Percentiles rank a stretch among this genome's conserved stretches.
These are phyloP conservation scores for Pseudogymnoascus sp. DNA, from an alignment of 2,329 filamentous ascomycete genomes.

Conservation along the genomic window DNA sequence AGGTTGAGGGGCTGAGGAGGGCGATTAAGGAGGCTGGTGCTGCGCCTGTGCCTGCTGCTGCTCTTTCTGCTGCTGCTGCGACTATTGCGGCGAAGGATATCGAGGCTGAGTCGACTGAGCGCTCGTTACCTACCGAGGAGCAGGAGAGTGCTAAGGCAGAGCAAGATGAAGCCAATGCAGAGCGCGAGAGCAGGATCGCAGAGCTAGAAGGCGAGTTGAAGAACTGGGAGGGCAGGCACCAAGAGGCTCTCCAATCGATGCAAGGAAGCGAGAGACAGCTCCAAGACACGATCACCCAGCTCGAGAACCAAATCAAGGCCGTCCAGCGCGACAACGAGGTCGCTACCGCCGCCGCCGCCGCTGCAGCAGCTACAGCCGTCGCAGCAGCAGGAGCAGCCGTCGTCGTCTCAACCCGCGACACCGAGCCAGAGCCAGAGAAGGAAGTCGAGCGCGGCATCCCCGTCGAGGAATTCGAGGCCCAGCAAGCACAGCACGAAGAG, in stretches of 20 bases:
- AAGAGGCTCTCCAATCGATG: slow-evolving; percentile 60
- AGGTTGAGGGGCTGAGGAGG: slow-evolving; percentile 59
- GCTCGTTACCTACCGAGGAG: slow-evolving; percentile 15
- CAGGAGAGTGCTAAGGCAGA: slow-evolving; percentile 23
- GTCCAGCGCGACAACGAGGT: slow-evolving; percentile 42
- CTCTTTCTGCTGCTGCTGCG: slow-evolving; percentile 15
- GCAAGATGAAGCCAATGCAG: slow-evolving; percentile 23
- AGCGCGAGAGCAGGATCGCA: slow-evolving; percentile 36
- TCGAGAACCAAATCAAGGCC: slow-evolving; percentile 53
- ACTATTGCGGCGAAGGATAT: slow-evolving; percentile 14
- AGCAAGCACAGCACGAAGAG: slow-evolving; percentile 63
- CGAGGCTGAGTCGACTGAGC: slow-evolving; percentile 15
- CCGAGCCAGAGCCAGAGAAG: slow-evolving; percentile 47
- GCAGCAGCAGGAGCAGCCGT: slow-evolving; percentile 35
- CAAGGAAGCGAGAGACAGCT: slow-evolving; percentile 65
- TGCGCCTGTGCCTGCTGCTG: slow-evolving; percentile 23
- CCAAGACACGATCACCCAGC: slow-evolving; percentile 59
- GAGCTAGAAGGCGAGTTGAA: slow-evolving; percentile 63
- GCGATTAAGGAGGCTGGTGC: slow-evolving; percentile 17
- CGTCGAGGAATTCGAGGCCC: slow-evolving; percentile 58
- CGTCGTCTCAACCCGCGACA: slow-evolving; percentile 34
- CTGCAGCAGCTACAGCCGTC: slow-evolving; percentile 27
- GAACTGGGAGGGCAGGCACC: slow-evolving; percentile 69
- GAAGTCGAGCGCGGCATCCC: slow-evolving; percentile 75
- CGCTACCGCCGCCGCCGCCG: slow-evolving; percentile 13